These are phyloP conservation scores for Triticum urartu DNA, from an alignment of 176 grass and related monocot genomes.

Conservation along the genomic window DNA sequence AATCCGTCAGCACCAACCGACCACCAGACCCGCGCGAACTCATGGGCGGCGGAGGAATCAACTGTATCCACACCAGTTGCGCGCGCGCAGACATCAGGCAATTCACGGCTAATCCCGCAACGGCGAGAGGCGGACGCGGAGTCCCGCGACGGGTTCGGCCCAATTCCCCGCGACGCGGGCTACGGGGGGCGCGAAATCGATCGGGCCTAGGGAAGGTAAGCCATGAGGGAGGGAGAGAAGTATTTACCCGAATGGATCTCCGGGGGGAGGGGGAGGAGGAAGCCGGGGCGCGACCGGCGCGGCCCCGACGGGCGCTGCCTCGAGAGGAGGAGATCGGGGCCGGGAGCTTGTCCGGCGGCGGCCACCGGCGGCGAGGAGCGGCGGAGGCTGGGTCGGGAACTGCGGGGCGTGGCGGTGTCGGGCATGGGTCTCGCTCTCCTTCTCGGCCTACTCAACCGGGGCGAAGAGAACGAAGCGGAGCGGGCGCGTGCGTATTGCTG, in stretches of 20 bases:
- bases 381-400: background rate
- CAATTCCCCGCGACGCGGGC: background rate
- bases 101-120: background rate
- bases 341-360: background rate
- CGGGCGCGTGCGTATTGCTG: background rate
- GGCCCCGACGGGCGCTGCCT: background rate
- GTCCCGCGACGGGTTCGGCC: background rate
- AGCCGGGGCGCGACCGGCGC: background rate
- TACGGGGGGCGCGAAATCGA: background rate
- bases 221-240: background rate
- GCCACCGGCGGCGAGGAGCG: background rate
- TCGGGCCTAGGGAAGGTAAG: background rate
- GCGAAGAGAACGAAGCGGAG: background rate
- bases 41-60: background rate
- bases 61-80: background rate
- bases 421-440: background rate
- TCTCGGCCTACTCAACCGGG: background rate
- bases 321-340: background rate
- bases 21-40: background rate
- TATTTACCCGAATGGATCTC: conserved; percentile 26
- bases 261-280: background rate
- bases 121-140: background rate
- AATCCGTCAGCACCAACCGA: background rate
- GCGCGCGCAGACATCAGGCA: background rate
- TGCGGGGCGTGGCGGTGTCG: background rate